Evolutionary conservation across 2,329 filamentous ascomycete genomes (phyloP).

Genomic region (Celoporthe dispersa): DNA sequence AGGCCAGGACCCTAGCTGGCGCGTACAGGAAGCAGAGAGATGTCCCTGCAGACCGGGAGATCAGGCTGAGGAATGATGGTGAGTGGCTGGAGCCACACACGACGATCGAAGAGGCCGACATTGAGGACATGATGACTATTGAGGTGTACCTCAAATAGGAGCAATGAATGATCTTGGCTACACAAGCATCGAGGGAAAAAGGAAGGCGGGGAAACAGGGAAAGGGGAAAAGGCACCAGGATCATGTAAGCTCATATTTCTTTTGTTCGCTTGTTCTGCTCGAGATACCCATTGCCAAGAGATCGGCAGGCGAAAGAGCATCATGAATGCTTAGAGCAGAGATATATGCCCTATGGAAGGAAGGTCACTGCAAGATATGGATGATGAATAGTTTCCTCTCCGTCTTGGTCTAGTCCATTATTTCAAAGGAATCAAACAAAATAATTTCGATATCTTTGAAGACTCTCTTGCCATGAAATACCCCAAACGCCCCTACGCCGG

Average conservation of each 20-base stretch:
- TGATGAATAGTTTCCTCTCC: neutral
- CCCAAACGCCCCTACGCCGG: conserved; percentile 28
- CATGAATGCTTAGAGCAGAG: neutral
- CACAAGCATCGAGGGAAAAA: neutral
- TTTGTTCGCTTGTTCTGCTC: neutral
- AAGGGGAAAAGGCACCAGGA: no score
- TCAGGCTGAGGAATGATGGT: conserved; percentile 76
- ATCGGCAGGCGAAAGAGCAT: neutral
- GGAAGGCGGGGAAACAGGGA: neutral
- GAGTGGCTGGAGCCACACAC: conserved; percentile 66
- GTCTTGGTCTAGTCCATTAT: conserved; percentile 11
- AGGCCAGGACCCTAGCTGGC: conserved; percentile 63
- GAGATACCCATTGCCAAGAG: conserved; percentile 23
- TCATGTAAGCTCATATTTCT: neutral
- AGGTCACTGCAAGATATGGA: neutral
- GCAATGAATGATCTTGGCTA: neutral
- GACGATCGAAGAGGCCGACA: conserved; percentile 68
- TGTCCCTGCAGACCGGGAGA: conserved; percentile 54
- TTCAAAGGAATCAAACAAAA: conserved; percentile 19
- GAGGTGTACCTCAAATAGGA: conserved; percentile 70
- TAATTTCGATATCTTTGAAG: conserved; percentile 10
- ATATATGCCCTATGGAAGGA: neutral
- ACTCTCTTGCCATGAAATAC: conserved; percentile 14
- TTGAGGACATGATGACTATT: conserved; percentile 75
- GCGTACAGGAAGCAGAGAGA: conserved; percentile 62